Conservation (phyloP, 2,329 filamentous ascomycete species). For the Pseudogymnoascus sp. region DNA sequence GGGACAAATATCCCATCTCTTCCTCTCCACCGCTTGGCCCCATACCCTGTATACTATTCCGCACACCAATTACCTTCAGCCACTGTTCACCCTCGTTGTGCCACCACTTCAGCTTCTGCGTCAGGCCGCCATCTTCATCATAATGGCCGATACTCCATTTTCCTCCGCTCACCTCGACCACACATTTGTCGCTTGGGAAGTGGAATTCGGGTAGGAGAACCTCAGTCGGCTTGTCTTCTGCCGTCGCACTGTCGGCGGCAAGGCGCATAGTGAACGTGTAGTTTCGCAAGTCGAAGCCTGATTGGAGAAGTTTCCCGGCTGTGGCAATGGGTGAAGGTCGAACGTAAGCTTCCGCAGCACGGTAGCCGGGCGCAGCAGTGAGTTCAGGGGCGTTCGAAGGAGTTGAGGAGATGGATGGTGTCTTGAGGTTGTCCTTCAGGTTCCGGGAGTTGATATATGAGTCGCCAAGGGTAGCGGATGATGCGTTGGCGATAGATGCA, state of each 20-base stretch:
- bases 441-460: slow-evolving; percentile 60
- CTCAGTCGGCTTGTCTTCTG: slow-evolving; percentile 63
- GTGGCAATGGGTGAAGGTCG: slow-evolving; percentile 73
- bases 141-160: slow-evolving; percentile 80
- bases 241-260: slow-evolving; percentile 48
- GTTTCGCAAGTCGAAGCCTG: slow-evolving; percentile 74
- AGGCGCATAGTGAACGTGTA: slow-evolving; percentile 71
- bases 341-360: slow-evolving; percentile 88
- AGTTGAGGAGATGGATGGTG: slow-evolving; percentile 55
- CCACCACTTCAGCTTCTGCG: slow-evolving; percentile 87
- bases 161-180: slow-evolving; percentile 70
- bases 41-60: slow-evolving; percentile 40
- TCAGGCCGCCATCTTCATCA: slow-evolving; percentile 57
- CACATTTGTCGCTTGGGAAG: slow-evolving; percentile 67
- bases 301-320: slow-evolving; percentile 60
- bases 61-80: slow-evolving; percentile 66
- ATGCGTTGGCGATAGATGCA: slow-evolving; percentile 39
- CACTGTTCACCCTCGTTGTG: slow-evolving; percentile 77
- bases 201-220: slow-evolving; percentile 88
- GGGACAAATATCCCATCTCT: slow-evolving; percentile 71
- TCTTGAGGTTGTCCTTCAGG: slow-evolving; percentile 63
- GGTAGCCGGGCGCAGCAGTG: slow-evolving; percentile 62
- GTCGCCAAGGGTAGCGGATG: slow-evolving; percentile 33
- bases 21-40: slow-evolving; percentile 49
- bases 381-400: slow-evolving; percentile 47